These are phyloP conservation scores for Xerocomus potaroensis DNA, from an alignment of 768 basidiomycete species.

Conservation along the genomic window DNA sequence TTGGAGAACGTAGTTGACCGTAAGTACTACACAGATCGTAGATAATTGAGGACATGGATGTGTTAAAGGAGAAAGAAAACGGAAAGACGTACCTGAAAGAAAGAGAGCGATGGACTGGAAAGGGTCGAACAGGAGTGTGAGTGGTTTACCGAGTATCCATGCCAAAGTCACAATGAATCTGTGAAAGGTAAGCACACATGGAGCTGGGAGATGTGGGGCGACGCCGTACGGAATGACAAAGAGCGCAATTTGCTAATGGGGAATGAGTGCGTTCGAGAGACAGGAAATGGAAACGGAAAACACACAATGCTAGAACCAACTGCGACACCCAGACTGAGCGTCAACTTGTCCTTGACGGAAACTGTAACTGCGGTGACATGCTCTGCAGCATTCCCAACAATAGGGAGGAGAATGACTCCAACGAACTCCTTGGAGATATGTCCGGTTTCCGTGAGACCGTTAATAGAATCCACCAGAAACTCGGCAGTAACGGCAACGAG, in stretches of 20 bases:
- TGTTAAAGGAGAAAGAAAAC: neutral
- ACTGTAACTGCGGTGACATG: constrained; percentile 91
- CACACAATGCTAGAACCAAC: constrained; percentile 79
- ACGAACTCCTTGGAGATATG: constrained; percentile 76
- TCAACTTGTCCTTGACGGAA: constrained; percentile 85
- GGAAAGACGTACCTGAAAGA: constrained; percentile 21
- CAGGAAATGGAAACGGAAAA: constrained; percentile 2
- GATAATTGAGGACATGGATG: neutral
- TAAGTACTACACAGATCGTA: constrained; percentile 51
- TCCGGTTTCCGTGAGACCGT: constrained; percentile 57
- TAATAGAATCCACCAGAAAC: constrained; percentile 75
- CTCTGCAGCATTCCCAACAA: constrained; percentile 90
- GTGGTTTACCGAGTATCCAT: constrained; percentile 77
- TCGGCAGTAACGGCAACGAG: constrained; percentile 56
- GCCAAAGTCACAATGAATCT: constrained; percentile 73
- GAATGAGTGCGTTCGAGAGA: neutral
- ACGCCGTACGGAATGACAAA: constrained; percentile 57
- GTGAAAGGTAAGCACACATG: constrained; percentile 9
- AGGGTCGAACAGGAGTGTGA: constrained; percentile 82
- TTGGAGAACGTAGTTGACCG: constrained; percentile 79
- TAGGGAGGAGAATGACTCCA: constrained; percentile 83
- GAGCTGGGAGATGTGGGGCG: neutral
- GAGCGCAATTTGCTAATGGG: constrained; percentile 62
- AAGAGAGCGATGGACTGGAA: constrained; percentile 55
- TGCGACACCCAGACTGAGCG: constrained; percentile 84